These are phyloP conservation scores for Forsythia viridissima DNA, from an alignment of 257 asterid genomes.

Conservation along the genomic window DNA sequence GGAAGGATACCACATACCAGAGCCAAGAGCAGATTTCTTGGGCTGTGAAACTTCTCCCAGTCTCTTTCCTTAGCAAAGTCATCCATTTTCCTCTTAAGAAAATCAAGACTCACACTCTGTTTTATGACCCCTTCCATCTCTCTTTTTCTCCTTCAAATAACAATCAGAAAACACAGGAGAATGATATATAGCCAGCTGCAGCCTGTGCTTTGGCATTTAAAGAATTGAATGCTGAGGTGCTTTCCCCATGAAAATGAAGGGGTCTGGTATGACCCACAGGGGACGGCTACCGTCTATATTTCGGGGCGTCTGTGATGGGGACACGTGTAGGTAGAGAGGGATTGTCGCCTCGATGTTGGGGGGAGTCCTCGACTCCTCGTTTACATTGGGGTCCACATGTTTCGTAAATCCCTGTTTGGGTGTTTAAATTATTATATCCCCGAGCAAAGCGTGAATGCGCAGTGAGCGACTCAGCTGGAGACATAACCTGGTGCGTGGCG, in stretches of 20 bases:
- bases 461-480: too few relatives aligned
- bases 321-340: not conserved
- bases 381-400: not conserved
- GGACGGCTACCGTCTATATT: not conserved
- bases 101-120: constrained; percentile 36
- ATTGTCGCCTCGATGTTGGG: not conserved
- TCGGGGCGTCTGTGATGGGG: not conserved
- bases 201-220: not conserved
- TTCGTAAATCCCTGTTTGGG: too few relatives aligned
- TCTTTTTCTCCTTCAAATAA: too few relatives aligned
- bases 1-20: constrained; percentile 24
- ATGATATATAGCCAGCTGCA: too few relatives aligned
- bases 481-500: too few relatives aligned
- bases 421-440: too few relatives aligned
- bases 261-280: not conserved
- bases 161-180: not conserved
- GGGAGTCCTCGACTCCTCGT: not conserved
- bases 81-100: constrained; percentile 42
- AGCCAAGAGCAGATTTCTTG: constrained; percentile 54
- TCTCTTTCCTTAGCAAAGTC: constrained; percentile 49
- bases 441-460: not conserved
- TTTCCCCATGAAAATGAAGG: not conserved
- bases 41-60: constrained; percentile 53
- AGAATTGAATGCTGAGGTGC: not conserved
- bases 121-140: not conserved